Evolutionary conservation across 2,329 filamentous ascomycete genomes (phyloP), one percentile per base, ranked within the genome.

Genomic region (Exophiala sp.): DNA sequence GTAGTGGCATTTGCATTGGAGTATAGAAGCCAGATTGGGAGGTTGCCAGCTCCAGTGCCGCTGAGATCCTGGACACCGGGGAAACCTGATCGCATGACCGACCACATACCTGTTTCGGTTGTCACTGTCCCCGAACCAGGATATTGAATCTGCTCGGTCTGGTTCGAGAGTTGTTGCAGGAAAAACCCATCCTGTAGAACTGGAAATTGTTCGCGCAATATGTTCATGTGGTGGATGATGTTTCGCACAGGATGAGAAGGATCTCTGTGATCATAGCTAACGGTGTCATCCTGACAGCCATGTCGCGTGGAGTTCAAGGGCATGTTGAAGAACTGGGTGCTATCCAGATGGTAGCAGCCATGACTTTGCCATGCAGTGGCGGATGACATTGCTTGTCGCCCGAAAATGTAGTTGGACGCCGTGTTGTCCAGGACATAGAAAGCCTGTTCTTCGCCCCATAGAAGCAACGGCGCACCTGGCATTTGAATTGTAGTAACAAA

Each of bases 361-460:
- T 87, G 84, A 34, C 77, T 74, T 61, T 83, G 80, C 83, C 84
- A 87, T 2, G 83, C 83, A 2, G 77, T 77, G 2, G 81, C 74
- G 2, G 81, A 76, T 7, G 79, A 78, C 77, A 87, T 85, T 1
- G 84, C 71, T 64, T 83, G 80, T 61, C 84, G 78, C 16, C 84
- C 84, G 64, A 82, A 87, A 39, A 87, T 76, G 63, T 86, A 87
- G 62, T 86, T 85, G 53, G 72, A 71, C 3, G 83, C 83, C 0
- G 83, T 84, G 54, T 80, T 84, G 63, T 87, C 84, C 2, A 86
- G 69, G 0, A 84, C 70, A 61, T 86, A 86, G 57, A 82, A 83
- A 0, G 78, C 79, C 67, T 87, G 84, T 63, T 87, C 84, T 64
- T 87, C 84, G 14, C 84, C 83, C 79, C 81, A 87, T 12, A 80